phyloP scores from a whole-genome alignment of 495 filamentous ascomycete genomes.

The Trichoderma parareesei region DNA sequence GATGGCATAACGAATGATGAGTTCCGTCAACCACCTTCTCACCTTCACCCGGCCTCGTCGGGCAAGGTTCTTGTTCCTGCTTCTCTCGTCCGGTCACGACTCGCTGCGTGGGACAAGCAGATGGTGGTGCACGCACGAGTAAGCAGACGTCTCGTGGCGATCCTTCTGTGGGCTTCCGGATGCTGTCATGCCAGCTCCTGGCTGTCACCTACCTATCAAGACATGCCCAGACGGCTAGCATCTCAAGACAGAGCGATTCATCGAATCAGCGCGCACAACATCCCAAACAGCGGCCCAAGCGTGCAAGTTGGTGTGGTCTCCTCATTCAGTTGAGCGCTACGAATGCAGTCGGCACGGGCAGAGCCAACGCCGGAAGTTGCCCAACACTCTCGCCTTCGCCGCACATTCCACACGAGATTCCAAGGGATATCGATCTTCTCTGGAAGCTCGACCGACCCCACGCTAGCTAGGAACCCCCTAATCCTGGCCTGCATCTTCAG shows the following conservation, averaged over 20 bases:
- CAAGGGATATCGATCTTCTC: slow-evolving; percentile 3
- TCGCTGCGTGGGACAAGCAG: neutral
- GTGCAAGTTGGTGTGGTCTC: neutral
- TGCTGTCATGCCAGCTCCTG: neutral
- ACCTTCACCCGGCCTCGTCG: neutral
- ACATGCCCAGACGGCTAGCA: neutral
- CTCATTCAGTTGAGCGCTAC: neutral
- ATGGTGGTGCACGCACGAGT: slow-evolving; percentile 1
- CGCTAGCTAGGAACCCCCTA: neutral
- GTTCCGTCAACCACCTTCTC: neutral
- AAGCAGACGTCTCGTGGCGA: neutral
- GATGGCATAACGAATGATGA: neutral
- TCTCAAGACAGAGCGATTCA: neutral
- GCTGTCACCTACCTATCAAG: neutral
- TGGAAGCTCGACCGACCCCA: slow-evolving; percentile 4
- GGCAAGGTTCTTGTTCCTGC: slow-evolving; percentile 3
- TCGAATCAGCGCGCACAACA: neutral
- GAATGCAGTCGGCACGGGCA: neutral
- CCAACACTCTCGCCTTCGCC: neutral
- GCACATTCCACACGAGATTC: slow-evolving; percentile 3
- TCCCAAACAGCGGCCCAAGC: neutral
- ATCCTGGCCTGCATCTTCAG: neutral
- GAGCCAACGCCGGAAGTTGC: neutral
- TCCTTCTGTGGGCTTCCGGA: slow-evolving; percentile 3
- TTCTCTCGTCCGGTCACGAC: neutral